A percentile compares a stretch with the other conserved stretches of the same genome.
These are phyloP conservation scores for Sarocladium oryzae DNA, from an alignment of 2,329 filamentous ascomycete genomes.

Conservation along the genomic window DNA sequence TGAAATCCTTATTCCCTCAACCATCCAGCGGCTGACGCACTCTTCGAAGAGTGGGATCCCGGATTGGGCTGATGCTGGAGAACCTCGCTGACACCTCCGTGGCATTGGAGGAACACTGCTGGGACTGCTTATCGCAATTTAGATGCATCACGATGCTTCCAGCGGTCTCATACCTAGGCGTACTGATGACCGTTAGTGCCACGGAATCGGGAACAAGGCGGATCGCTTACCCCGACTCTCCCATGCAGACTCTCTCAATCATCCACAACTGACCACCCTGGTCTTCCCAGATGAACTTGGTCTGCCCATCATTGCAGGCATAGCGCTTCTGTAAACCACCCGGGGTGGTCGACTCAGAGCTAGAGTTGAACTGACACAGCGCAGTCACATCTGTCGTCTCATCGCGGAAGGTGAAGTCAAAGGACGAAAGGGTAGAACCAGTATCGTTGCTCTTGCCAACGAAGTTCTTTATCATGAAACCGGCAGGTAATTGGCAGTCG, in stretches of 20 bases:
- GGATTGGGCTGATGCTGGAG: constrained; percentile 8
- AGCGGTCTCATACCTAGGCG: constrained; percentile 14
- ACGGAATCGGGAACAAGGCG: not conserved
- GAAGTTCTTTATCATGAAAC: constrained; percentile 34
- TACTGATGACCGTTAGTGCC: not conserved
- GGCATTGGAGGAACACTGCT: constrained; percentile 10
- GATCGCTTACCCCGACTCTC: constrained; percentile 27
- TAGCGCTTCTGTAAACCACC: constrained; percentile 29
- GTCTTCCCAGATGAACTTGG: constrained; percentile 37
- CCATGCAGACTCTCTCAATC: constrained; percentile 38
- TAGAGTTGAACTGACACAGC: constrained; percentile 36
- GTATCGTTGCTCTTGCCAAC: constrained; percentile 25
- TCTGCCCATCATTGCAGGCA: constrained; percentile 32
- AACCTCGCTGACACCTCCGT: constrained; percentile 11
- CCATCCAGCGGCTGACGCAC: not conserved
- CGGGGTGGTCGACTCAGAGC: constrained; percentile 28
- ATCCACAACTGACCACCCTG: constrained; percentile 28
- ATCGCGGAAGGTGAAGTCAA: constrained; percentile 37
- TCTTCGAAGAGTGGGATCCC: not conserved
- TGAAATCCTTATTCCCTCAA: not conserved
- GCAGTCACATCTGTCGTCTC: constrained; percentile 32
- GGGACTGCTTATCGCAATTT: constrained; percentile 10
- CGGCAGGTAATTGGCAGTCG: constrained; percentile 29
- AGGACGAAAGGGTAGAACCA: constrained; percentile 22
- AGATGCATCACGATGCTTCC: constrained; percentile 13